These are phyloP conservation scores for Aurantiochytrium sp. DNA, from an alignment of 108 stramenopile species.

Conservation along the genomic window DNA sequence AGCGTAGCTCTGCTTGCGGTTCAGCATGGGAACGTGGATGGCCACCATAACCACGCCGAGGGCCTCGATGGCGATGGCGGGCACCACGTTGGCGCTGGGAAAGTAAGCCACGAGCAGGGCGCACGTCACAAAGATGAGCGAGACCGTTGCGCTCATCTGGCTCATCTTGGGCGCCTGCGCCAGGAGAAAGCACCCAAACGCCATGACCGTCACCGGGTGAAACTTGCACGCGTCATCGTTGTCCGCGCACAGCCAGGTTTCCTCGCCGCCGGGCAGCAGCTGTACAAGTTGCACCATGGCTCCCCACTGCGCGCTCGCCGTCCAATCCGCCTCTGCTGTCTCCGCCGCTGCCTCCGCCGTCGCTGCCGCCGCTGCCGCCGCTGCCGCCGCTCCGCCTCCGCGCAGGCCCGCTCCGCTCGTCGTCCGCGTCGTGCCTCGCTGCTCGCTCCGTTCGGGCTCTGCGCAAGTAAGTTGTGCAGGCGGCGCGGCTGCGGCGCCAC, in stretches of 20 bases:
- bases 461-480: no score
- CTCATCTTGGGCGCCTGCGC: background rate
- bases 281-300: background rate
- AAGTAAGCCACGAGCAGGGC: background rate
- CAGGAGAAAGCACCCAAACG: background rate
- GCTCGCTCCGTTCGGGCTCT: no score
- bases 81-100: background rate
- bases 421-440: no score
- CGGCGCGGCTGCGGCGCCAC: no score
- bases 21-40: background rate
- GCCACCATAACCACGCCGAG: background rate
- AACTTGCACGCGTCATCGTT: background rate
- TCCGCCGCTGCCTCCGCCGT: no score
- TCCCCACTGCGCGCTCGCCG: no score
- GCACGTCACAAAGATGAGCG: background rate
- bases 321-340: no score
- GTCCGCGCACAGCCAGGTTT: slow-evolving; percentile 4
- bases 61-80: background rate
- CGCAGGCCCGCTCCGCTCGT: no score
- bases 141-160: background rate
- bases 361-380: no score
- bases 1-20: background rate
- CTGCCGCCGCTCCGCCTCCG: no score
- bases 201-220: background rate
- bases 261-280: background rate